Evolutionary conservation across 352 stramenopile genomes (phyloP).

Genomic region (Pythium plurisporium): DNA sequence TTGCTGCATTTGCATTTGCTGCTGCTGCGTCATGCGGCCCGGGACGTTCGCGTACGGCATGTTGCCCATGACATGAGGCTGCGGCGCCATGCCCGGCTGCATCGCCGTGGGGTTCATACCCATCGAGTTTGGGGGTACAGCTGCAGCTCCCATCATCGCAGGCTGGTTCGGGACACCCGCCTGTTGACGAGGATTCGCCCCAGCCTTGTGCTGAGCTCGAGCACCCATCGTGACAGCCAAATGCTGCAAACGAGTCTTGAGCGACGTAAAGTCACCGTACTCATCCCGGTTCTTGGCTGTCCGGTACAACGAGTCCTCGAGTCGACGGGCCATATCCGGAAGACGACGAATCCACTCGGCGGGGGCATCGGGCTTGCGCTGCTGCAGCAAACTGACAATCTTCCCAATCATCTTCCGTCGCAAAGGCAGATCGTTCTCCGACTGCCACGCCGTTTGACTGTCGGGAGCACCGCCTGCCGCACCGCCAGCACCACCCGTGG

Average conservation of each 20-base stretch:
- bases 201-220: conserved; percentile 73
- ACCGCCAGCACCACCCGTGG: conserved; percentile 19
- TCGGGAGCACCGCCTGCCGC: conserved; percentile 23
- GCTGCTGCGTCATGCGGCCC: conserved; percentile 77
- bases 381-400: conserved; percentile 95
- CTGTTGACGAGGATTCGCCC: conserved; percentile 38
- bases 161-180: conserved; percentile 27
- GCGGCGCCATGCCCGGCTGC: conserved; percentile 42
- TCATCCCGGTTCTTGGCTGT: conserved; percentile 91
- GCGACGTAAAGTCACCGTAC: conserved; percentile 94
- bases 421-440: conserved; percentile 80
- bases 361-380: conserved; percentile 95
- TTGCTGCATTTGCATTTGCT: conserved; percentile 73
- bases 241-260: conserved; percentile 96
- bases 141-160: conserved; percentile 36
- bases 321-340: conserved; percentile 96
- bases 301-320: conserved; percentile 97
- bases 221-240: conserved; percentile 91
- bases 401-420: conserved; percentile 89
- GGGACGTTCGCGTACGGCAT: conserved; percentile 58
- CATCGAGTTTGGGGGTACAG: conserved; percentile 34
- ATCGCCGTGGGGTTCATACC: conserved; percentile 23
- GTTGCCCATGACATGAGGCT: conserved; percentile 58
- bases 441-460: conserved; percentile 76
- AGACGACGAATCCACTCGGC: conserved; percentile 97